Evolutionary conservation across 805 yeast genomes (phyloP).

Genomic region (Brettanomyces nanus): DNA sequence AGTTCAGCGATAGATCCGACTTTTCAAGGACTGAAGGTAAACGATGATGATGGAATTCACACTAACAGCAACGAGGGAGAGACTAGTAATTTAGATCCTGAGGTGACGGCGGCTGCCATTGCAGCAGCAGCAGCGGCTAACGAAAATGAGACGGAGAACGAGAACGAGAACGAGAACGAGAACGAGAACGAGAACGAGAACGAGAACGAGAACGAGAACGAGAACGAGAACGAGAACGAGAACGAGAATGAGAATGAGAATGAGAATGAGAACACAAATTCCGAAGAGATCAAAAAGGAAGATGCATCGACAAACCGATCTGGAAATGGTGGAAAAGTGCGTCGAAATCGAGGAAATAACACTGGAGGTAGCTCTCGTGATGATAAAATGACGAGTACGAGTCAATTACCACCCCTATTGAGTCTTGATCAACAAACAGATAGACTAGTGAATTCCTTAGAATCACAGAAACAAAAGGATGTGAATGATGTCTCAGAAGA

Average conservation of each 20-base stretch:
- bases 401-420: neutral
- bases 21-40: slow-evolving; percentile 12
- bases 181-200: neutral
- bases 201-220: neutral
- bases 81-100: slow-evolving; percentile 2
- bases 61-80: neutral
- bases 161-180: neutral
- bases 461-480: neutral
- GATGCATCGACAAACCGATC: neutral
- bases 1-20: slow-evolving; percentile 13
- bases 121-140: slow-evolving; percentile 28
- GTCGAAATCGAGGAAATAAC: neutral
- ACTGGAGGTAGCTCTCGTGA: neutral
- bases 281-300: neutral
- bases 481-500: neutral
- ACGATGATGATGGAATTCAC: neutral
- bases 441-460: neutral
- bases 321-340: neutral
- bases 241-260: neutral
- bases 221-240: neutral
- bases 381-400: neutral
- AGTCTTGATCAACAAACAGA: neutral
- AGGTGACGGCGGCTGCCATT: slow-evolving; percentile 19
- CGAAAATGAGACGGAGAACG: neutral
- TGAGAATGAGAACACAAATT: no score